Base-by-base conservation (phyloP, 1,284 basidiomycete species). In the Athelia sp. region DNA sequence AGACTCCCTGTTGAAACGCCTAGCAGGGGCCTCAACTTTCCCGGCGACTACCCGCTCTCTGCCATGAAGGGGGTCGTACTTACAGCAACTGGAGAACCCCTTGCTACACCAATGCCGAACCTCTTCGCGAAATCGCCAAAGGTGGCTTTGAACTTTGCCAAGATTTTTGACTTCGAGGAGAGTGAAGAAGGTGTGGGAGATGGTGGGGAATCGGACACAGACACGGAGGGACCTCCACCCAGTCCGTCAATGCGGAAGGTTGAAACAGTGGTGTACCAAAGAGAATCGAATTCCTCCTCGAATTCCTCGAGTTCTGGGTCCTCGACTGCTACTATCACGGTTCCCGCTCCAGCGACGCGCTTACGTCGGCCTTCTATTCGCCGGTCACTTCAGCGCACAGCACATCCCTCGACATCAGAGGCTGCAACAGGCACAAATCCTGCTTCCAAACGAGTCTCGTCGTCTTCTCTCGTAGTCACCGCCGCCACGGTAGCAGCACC, bases 51-150 rank as follows among this genome's bases (percentile, higher is more conserved):
- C 19, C 56, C 62, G 9, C 60, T 67, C 18, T 86, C 84, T 1
- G 87, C 88, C 0, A 91, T 91, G 89, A 87, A 87, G 61, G 88
- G 88, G 2, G 83, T 90, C 31, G 74, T 91, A 34, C 70, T 90
- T 31, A 90, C 88, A 0, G 69, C 79, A 2, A 89, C 87, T 0
- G 88, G 88, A 3, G 80, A 88, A 60, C 69, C 73, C 0, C 70
- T 91, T 3, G 71, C 78, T 3, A 90, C 87, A 11, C 88, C 88
- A 0, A 73, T 76, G 1, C 74, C 75, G 1, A 81, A 76, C 45
- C 72, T 87, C 2, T 86, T 87, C 57, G 73, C 75, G 18, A 74
- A 77, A 38, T 82, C 81, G 6, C 87, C 84, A 0, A 79, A 72
- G 54, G 78, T 84, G 24, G 79, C 80, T 1, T 71, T 90, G 19